A percentile compares a stretch with the other conserved stretches of the same genome.
These are phyloP conservation scores for Coemansia sp. DNA, from an alignment of 192 early-diverging fungal genomes.

Conservation along the genomic window DNA sequence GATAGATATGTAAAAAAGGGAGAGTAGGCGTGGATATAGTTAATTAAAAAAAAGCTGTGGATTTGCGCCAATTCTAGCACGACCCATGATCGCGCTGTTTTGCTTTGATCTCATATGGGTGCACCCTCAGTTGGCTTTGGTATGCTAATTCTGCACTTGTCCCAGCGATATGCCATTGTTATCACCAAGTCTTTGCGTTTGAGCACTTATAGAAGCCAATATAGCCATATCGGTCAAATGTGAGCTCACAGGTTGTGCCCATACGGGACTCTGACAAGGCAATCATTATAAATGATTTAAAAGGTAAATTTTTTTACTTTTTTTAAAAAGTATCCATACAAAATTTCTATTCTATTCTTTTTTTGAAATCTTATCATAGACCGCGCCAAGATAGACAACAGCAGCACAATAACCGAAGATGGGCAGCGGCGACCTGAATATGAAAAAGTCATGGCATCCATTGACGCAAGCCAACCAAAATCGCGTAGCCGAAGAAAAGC, in stretches of 20 bases:
- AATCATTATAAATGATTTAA: too few species aligned
- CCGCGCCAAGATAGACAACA: not conserved
- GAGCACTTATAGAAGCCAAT: not conserved
- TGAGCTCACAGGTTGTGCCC: not conserved
- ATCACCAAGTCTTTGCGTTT: not conserved
- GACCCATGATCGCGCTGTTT: not conserved
- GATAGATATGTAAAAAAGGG: not conserved
- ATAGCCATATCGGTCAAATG: not conserved
- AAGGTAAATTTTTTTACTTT: too few species aligned
- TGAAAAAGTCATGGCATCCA: conserved; percentile 99
- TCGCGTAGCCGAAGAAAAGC: conserved; percentile 63
- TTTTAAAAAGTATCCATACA: not conserved
- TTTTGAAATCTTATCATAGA: not conserved
- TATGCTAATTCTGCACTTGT: not conserved
- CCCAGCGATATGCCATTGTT: not conserved
- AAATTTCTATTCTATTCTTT: not conserved
- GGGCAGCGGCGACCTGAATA: conserved; percentile 63
- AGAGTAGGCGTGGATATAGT: not conserved
- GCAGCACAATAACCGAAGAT: conserved; percentile 17
- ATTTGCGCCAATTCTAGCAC: not conserved
- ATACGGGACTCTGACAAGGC: not conserved
- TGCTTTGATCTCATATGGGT: not conserved
- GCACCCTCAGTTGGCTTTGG: not conserved
- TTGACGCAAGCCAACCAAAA: conserved; percentile 82
- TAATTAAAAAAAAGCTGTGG: not conserved